Evolutionary conservation across 768 basidiomycete species (phyloP), one percentile per base, ranked within the genome.

Genomic region (Lactarius sanguifluus): DNA sequence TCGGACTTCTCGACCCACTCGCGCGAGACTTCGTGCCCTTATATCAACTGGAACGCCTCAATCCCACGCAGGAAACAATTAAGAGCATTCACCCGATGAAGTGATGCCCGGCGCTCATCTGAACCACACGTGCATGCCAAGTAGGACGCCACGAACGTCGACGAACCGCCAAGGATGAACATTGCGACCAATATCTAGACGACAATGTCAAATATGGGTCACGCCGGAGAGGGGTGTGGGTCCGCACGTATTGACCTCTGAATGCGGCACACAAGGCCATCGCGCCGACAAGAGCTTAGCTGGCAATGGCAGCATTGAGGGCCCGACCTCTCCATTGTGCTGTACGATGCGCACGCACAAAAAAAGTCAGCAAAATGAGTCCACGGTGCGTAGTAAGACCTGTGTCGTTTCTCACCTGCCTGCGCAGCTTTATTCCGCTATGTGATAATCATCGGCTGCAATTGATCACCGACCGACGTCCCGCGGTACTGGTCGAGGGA

Each of bases 61-160:
- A 80, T 79, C 68, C 89, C 86, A 32, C 89, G 86, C 30, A 91
- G 76, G 69, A 85, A 91, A 28, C 85, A 81, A 28, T 89, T 86
- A 1, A 91, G 79, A 64, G 87, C 86, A 67, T 86, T 85, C 5
- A 78, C 79, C 15, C 84, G 73, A 38, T 3, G 30, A 30, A 80
- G 78, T 0, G 86, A 88, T n/a, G 81, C 61, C 67, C 91, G 87
- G 2, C 89, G 90, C 70, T 91, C 89, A 41, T 83, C 83, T 0
- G 88, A 86, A 15, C 89, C 89, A 34, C 88, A 84, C 23, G 83
- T 80, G 15, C 85, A 84, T 4, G 89, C 90, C 30, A 91, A 80
- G 75, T 88, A 91, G 1, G 89, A 87, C n/a, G 89, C 89, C 16
- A 86, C 81, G 25, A 91, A 28, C 0, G 89, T 92, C 6, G 88